Conservation (phyloP, 441 rosid species). For the Isatis lusitanica region DNA sequence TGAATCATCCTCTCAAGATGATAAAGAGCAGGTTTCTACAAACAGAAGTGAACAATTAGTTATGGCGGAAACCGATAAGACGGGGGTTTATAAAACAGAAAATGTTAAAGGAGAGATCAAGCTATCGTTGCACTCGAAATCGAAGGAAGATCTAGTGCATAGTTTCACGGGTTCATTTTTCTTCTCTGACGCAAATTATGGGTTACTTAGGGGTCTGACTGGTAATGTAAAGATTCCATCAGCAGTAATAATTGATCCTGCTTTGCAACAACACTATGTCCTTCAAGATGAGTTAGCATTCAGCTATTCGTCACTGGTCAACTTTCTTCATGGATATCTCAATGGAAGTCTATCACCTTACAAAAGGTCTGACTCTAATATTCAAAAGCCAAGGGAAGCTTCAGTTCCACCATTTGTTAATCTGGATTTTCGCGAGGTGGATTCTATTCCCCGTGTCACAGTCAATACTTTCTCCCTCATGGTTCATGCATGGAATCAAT, state of each 20-base stretch:
- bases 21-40: constrained; percentile 38
- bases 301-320: constrained; percentile 50
- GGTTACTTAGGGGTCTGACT: constrained; percentile 62
- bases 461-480: constrained; percentile 53
- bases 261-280: constrained; percentile 66
- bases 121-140: constrained; percentile 33
- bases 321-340: constrained; percentile 61
- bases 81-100: constrained; percentile 35
- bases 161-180: constrained; percentile 67
- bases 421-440: constrained; percentile 77
- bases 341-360: constrained; percentile 68
- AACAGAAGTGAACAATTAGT: constrained; percentile 35
- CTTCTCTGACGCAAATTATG: constrained; percentile 78
- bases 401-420: constrained; percentile 76
- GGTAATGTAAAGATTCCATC: constrained; percentile 79
- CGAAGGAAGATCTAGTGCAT: constrained; percentile 44
- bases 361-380: constrained; percentile 54
- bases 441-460: constrained; percentile 72
- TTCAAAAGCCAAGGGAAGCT: constrained; percentile 50
- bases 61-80: constrained; percentile 39
- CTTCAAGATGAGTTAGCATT: constrained; percentile 42
- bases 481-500: constrained; percentile 61
- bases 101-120: constrained; percentile 39
- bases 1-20: constrained; percentile 38
- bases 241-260: constrained; percentile 71